Percentiles rank a stretch among this genome's conserved stretches.
phyloP scores from a whole-genome alignment of 305 asterid species.

The Stenogyne calaminthoides region DNA sequence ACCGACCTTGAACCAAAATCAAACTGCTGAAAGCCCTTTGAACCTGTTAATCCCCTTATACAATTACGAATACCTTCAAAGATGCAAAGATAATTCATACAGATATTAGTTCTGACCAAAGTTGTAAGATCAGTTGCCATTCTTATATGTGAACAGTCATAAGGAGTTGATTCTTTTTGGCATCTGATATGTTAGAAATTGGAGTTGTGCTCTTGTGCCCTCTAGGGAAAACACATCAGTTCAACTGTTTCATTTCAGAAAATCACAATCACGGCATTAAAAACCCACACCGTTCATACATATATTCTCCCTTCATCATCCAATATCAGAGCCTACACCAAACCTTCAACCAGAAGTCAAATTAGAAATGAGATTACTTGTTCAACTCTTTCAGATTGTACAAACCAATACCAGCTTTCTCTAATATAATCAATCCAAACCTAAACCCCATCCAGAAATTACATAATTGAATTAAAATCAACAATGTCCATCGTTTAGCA shows the following conservation, averaged over 20 bases:
- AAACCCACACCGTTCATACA: neutral
- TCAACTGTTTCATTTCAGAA: neutral
- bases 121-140: neutral
- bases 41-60: neutral
- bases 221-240: neutral
- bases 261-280: neutral
- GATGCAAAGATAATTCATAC: neutral
- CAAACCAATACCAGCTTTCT: slow-evolving; percentile 6
- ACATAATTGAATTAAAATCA: slow-evolving; percentile 9
- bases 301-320: slow-evolving; percentile 7
- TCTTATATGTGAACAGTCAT: neutral
- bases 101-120: neutral
- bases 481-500: too few species aligned
- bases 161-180: neutral
- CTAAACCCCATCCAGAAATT: neutral
- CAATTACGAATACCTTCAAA: slow-evolving; percentile 7
- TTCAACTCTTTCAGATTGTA: slow-evolving; percentile 11
- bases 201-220: neutral
- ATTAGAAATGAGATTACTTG: slow-evolving; percentile 4
- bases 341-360: slow-evolving; percentile 15
- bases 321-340: slow-evolving; percentile 26
- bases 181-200: neutral
- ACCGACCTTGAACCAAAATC: slow-evolving; percentile 3
- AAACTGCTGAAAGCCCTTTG: neutral
- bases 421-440: slow-evolving; percentile 14